Conservation (phyloP, 2,329 filamentous ascomycete species). For the Aureobasidium sp. region DNA sequence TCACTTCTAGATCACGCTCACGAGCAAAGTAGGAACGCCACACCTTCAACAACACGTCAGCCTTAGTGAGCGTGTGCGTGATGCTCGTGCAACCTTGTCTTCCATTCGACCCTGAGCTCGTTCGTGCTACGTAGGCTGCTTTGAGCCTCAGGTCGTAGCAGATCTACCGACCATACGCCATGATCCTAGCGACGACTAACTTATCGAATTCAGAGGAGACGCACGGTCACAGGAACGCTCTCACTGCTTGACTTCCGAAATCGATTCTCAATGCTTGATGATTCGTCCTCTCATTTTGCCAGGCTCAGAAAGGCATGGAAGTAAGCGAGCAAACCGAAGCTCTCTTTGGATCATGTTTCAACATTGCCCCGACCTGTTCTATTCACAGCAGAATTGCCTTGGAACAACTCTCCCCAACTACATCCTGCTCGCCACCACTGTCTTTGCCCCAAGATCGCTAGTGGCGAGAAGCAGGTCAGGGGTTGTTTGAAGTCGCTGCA, state of each 20-base stretch:
- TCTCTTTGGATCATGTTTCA: background rate
- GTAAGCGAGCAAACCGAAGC: background rate
- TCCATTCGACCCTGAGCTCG: background rate
- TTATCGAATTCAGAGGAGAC: background rate
- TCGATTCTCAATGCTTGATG: background rate
- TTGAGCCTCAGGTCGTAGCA: background rate
- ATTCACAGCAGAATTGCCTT: background rate
- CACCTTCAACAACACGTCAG: background rate
- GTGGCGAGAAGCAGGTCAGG: background rate
- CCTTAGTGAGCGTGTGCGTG: constrained; percentile 1
- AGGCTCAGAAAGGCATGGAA: background rate
- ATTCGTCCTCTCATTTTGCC: background rate
- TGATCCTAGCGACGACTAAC: background rate
- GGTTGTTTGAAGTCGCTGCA: background rate
- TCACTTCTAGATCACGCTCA: background rate
- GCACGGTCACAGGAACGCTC: constrained; percentile 5
- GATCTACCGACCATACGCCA: background rate
- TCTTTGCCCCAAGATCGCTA: background rate
- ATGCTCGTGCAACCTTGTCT: constrained; percentile 11
- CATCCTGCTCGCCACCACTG: too few relatives aligned
- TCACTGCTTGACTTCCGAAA: background rate
- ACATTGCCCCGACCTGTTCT: background rate
- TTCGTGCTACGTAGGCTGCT: background rate
- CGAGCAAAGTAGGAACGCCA: background rate
- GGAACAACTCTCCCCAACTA: background rate